Base-by-base conservation (phyloP, 2,329 filamentous ascomycete genomes). In the Zarea fungicola region DNA sequence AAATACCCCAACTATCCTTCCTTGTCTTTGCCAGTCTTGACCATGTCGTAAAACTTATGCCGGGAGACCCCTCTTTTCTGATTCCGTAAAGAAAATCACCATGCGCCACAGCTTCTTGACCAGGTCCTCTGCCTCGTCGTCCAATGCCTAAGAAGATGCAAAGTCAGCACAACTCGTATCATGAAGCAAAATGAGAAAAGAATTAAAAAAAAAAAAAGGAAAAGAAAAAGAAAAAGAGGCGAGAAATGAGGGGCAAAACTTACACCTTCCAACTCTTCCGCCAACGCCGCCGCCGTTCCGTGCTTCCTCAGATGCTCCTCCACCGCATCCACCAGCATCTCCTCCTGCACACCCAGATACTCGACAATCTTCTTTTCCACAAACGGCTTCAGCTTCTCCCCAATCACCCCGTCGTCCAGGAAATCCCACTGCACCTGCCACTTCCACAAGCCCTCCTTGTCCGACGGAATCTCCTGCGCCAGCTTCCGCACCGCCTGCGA, bases 361-460 rank as follows among this genome's bases (percentile, higher is more conserved):
- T 99, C 93, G 52, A 99, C 85, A 58, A 97, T 89, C 77, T 97
- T 99, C 79, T 95, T 95, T 74, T 96, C 90, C 49, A 97, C 89
- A 70, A 96, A 99, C 25, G 92, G 91, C 61, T 87, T 83, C 58
- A 99, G 81, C 64, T 96, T 91, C 55, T 95, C 87, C 52, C 82
- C 80, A 52, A 97, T 81, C 35, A 93, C 78, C 14, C 78, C 75
- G 53, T 93, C 85, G 62, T 95, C 88, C 64, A 99, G 77, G 67
- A 84, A 89, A 44, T 95, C 86, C 93, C 93, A 99, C 59, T 91
- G 87, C 64, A 99, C 83, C 16, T 85, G 73, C 89, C 90, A 97
- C n/a, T 77, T 80, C 89, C 92, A 99, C 4, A 99, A 75, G 0
- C 88, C 89, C 3, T 87, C 83, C 65, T 87, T 89, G 62, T 93